Evolutionary conservation across 2,329 filamentous ascomycete genomes (phyloP), one percentile per base, ranked within the genome.

Genomic region (Ascochyta rabiei): DNA sequence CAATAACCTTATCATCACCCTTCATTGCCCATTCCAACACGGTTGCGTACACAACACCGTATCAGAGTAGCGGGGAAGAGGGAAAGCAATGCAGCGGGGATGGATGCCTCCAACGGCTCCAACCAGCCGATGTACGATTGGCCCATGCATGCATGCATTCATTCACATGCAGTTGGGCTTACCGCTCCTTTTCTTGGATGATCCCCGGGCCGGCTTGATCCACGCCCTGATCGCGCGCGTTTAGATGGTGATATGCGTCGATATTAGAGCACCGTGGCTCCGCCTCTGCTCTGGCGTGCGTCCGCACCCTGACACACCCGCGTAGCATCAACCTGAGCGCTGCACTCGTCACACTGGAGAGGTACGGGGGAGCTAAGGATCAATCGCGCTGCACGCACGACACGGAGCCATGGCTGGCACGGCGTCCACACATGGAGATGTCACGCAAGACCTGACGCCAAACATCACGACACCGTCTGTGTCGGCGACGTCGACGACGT

Each of bases 1-100:
- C 57, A 63, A 63, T 67, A 68, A 61, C 60, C 60, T 61, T 66
- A 67, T 67, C 64, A 57, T 62, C 60, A 64, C 61, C 61, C 55
- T 57, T 50, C 35, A 30, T 10, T 39, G 13, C 28, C 21, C 21
- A 40, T 39, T 26, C 35, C 15, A 26, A 51, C 34, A 40, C 49
- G 42, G 39, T 30, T 7, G 23, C 15, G 12, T 15, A 21, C 16
- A 30, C 1, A 31, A 30, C 1, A 35, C 24, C n/a, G 35, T 19
- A 28, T 28, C 31, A 26, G 43, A 18, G 33, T 8, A 9, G 23
- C 33, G 24, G 33, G 10, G 30, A 21, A 21, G 21, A 5, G 31
- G n/a, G n/a, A 8, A 34, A 16, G n/a, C 16, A 13, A 21, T 31
- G 28, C 19, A 16, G 19, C 7, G 10, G 35, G 7, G 26, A 37